These are phyloP conservation scores for Nakazawaea anatomiae DNA, from an alignment of 805 yeast species.

Conservation along the genomic window DNA sequence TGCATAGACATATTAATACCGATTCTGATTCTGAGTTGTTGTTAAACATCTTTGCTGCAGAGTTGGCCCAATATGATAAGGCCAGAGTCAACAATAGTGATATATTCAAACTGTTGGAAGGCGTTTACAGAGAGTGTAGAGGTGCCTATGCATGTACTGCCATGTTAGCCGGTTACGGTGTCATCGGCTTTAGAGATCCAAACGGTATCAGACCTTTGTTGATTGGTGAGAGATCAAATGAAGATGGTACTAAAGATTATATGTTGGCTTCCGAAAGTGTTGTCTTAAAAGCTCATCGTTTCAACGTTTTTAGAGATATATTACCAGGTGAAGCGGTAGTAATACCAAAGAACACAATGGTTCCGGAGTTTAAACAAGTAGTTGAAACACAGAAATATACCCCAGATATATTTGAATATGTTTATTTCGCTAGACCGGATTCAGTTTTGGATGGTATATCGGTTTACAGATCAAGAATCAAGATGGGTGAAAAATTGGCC, in stretches of 20 bases:
- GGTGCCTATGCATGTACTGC: slow-evolving; percentile 98
- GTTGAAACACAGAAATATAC: slow-evolving; percentile 73
- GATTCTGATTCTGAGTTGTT: slow-evolving; percentile 93
- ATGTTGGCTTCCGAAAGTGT: slow-evolving; percentile 96
- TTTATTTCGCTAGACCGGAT: slow-evolving; percentile 97
- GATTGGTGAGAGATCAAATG: slow-evolving; percentile 71
- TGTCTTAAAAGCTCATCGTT: slow-evolving; percentile 89
- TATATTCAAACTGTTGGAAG: slow-evolving; percentile 78
- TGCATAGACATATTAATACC: slow-evolving; percentile 95
- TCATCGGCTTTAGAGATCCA: slow-evolving; percentile 96
- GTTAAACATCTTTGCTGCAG: slow-evolving; percentile 86
- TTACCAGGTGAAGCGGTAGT: slow-evolving; percentile 96
- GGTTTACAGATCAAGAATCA: slow-evolving; percentile 86
- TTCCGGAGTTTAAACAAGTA: slow-evolving; percentile 83
- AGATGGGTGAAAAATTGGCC: slow-evolving; percentile 91
- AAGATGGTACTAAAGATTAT: slow-evolving; percentile 72
- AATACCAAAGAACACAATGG: slow-evolving; percentile 67
- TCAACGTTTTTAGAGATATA: slow-evolving; percentile 71
- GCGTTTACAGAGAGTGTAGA: slow-evolving; percentile 73
- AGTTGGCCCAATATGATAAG: slow-evolving; percentile 85
- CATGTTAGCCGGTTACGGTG: slow-evolving; percentile 92
- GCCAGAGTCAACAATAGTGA: slow-evolving; percentile 89
- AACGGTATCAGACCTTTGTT: slow-evolving; percentile 92
- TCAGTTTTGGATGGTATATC: slow-evolving; percentile 95
- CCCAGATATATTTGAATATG: slow-evolving; percentile 96